Conservation (phyloP, 2,329 filamentous ascomycete species). For the Colletotrichum tamarilloi region DNA sequence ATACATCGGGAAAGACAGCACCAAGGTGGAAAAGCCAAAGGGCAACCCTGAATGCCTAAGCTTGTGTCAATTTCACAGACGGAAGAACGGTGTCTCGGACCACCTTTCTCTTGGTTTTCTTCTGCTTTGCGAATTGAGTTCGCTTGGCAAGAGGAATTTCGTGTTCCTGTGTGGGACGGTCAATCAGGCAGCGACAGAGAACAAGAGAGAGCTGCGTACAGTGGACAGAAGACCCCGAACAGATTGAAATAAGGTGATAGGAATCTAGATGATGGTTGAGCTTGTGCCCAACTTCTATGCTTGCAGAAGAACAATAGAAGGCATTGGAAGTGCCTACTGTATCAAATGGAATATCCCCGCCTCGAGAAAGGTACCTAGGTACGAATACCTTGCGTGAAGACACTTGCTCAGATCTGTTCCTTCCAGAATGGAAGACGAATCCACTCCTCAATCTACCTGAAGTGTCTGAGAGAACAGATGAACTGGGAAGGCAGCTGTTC, state of each 20-base stretch:
- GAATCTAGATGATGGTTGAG: background rate
- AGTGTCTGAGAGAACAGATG: slow-evolving; percentile 15
- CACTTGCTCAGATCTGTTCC: background rate
- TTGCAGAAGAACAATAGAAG: background rate
- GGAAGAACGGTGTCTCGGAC: background rate
- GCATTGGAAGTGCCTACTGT: background rate
- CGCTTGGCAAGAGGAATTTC: slow-evolving; percentile 8
- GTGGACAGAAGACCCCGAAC: too few species aligned
- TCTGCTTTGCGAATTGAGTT: slow-evolving; percentile 7
- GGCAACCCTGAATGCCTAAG: background rate
- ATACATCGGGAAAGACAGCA: background rate
- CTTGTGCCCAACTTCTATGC: background rate
- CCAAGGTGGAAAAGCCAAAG: background rate
- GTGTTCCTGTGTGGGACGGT: background rate
- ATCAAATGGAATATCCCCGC: background rate
- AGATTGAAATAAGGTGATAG: background rate
- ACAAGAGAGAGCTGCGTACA: background rate
- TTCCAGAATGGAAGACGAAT: background rate
- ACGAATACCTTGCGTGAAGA: background rate
- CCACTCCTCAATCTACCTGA: background rate
- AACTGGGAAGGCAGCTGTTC: slow-evolving; percentile 1
- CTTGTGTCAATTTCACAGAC: background rate
- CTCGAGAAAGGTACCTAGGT: background rate
- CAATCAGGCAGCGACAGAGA: background rate
- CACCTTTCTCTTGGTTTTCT: background rate